Base-by-base conservation (phyloP, 2,329 filamentous ascomycete genomes). In the Colletotrichum eremochloae region DNA sequence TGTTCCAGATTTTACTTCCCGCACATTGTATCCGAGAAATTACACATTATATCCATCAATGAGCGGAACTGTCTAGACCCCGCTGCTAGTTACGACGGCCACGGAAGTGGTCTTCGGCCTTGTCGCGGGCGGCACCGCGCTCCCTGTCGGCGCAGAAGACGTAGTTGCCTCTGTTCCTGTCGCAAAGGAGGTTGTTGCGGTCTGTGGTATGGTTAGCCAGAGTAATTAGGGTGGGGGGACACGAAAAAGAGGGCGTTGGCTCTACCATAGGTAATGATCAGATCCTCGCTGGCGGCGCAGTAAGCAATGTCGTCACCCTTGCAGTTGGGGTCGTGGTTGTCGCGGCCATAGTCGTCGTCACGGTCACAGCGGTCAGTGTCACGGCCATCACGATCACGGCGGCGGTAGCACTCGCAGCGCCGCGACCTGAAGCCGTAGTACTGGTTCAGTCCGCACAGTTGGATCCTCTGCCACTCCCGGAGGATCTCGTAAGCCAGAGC, bases 361-460 rank as follows among this genome's bases (percentile, higher is more conserved):
- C 42, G 52, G 18, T 68, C 58, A 29, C 68, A 55, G 44, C 57
- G 65, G 48, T 61, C 69, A 38, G 65, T 38, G 20, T 63, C 65
- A 20, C 66, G 48, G 33, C 64, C 64, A 20, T 69, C 66, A n/a
- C 70, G 53, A 20, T 68, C 65, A 29, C 68, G 58, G 15, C 66
- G 42, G 24, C 70, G 44, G 60, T 72, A 72, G 60, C 70, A 72
- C 38, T 69, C 66, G 55, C 70, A 72, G 24, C 70, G 70, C 2
- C 55, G 44, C 14, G 52, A 55, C 42, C 60, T 15, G 5, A 40
- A 44, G 24, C 46, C 66, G 31, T 57, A 72, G 66, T 72, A 72
- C 66, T 72, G 66, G 24, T 69, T 56, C 11, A 60, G 15, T 20
- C 42, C 66, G 20, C 70, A 72, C n/a, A 56, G 5, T 38, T 64